Evolutionary conservation across 83 land plant genomes (phyloP).

Genomic region (Picea abies): DNA sequence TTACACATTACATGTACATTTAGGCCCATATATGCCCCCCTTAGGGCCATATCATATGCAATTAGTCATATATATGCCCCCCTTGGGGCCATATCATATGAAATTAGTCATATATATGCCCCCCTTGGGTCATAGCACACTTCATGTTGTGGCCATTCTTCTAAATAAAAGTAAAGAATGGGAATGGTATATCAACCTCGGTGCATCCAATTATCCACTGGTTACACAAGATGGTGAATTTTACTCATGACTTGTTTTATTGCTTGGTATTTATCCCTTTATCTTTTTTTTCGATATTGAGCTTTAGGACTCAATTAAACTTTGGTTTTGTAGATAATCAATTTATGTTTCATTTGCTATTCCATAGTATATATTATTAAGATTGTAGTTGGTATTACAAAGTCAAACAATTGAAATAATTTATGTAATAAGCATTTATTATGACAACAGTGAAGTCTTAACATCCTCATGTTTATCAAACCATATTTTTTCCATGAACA

Average conservation of each 20-base stretch:
- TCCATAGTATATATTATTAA: background rate
- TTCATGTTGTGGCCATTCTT: constrained; percentile 73
- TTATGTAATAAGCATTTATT: background rate
- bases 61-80: too few species aligned
- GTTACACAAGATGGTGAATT: constrained; percentile 81
- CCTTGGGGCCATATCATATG: too few species aligned
- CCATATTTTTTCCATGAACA: background rate
- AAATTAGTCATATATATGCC: too few species aligned
- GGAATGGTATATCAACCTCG: constrained; percentile 86
- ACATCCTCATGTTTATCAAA: background rate
- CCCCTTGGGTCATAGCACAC: constrained; percentile 34
- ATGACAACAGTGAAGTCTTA: background rate
- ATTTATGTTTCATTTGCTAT: background rate
- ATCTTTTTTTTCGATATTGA: background rate
- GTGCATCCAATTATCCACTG: constrained; percentile 89
- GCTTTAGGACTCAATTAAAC: background rate
- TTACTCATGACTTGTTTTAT: background rate
- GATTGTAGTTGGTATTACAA: constrained; percentile 4
- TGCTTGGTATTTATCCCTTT: background rate
- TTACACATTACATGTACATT: too few species aligned
- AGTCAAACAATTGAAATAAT: background rate
- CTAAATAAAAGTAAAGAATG: constrained; percentile 63
- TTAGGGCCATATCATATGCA: too few species aligned
- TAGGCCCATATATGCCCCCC: too few species aligned
- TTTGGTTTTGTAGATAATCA: background rate